Conservation (phyloP, 805 yeast species). For the Sugiyamaella floridensis region DNA sequence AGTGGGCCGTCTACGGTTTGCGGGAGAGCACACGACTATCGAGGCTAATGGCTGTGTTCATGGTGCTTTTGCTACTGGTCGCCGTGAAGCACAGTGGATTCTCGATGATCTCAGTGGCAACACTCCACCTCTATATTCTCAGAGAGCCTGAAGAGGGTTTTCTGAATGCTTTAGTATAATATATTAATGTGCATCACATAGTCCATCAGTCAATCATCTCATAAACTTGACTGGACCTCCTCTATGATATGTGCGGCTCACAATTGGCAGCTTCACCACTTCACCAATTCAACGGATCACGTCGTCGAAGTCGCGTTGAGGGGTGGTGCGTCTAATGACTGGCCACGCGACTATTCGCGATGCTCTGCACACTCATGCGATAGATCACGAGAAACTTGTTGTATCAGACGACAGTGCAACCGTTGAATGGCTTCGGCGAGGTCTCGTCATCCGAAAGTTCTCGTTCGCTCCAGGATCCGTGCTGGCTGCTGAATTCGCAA, state of each 20-base stretch:
- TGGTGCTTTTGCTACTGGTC: constrained; percentile 80
- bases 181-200: no score
- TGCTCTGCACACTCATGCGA: neutral
- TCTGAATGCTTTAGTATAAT: neutral
- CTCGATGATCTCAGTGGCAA: constrained; percentile 8
- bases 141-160: neutral
- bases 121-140: neutral
- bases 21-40: constrained; percentile 81
- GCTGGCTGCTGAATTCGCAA: constrained; percentile 54
- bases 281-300: neutral
- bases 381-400: neutral
- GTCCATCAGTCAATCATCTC: no score
- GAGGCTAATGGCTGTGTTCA: constrained; percentile 92
- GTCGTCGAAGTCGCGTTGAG: neutral
- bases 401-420: constrained; percentile 12
- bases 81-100: constrained; percentile 44
- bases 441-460: constrained; percentile 42
- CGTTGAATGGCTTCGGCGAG: constrained; percentile 47
- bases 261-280: neutral
- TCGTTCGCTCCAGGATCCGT: constrained; percentile 41
- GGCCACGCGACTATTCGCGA: neutral
- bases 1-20: constrained; percentile 59
- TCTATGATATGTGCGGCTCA: neutral
- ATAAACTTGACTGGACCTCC: neutral
- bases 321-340: neutral